A percentile compares a stretch with the other conserved stretches of the same genome.
Evolutionary conservation across 1,139 yeast species (phyloP).

Genomic region (Geotrichum klebahnii): DNA sequence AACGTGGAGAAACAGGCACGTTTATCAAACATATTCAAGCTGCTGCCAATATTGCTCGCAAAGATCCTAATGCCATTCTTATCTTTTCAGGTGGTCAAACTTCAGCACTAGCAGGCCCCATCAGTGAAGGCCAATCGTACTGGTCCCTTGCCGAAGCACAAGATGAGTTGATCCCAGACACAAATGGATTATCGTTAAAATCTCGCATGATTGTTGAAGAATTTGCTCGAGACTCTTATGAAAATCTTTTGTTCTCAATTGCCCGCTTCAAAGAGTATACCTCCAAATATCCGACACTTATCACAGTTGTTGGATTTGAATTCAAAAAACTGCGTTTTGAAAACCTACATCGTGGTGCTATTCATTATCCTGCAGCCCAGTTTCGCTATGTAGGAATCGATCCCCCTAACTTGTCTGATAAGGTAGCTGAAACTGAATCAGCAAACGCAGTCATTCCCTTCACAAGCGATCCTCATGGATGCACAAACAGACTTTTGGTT

Average conservation of each 20-base stretch:
- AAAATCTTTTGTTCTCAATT: slow-evolving; percentile 64
- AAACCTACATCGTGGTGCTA: slow-evolving; percentile 52
- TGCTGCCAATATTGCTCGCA: slow-evolving; percentile 39
- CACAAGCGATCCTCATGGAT: slow-evolving; percentile 59
- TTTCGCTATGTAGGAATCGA: slow-evolving; percentile 57
- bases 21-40: slow-evolving; percentile 59
- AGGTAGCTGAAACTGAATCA: slow-evolving; percentile 26
- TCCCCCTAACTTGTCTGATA: slow-evolving; percentile 38
- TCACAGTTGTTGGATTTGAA: slow-evolving; percentile 68
- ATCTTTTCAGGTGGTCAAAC: slow-evolving; percentile 76
- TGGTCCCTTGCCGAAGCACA: slow-evolving; percentile 20
- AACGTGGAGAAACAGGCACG: slow-evolving; percentile 61
- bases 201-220: slow-evolving; percentile 56
- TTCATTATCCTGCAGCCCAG: slow-evolving; percentile 40
- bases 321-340: slow-evolving; percentile 63
- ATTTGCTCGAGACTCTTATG: slow-evolving; percentile 77
- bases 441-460: slow-evolving; percentile 56
- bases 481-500: slow-evolving; percentile 41
- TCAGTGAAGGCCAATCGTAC: slow-evolving; percentile 52
- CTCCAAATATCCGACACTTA: slow-evolving; percentile 47
- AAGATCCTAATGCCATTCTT: slow-evolving; percentile 37
- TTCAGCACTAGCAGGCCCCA: slow-evolving; percentile 48
- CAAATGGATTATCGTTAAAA: slow-evolving; percentile 21
- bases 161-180: slow-evolving; percentile 10
- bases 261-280: slow-evolving; percentile 52